Evolutionary conservation across 106 monocot species (phyloP).

Genomic region (Acorus gramineus): DNA sequence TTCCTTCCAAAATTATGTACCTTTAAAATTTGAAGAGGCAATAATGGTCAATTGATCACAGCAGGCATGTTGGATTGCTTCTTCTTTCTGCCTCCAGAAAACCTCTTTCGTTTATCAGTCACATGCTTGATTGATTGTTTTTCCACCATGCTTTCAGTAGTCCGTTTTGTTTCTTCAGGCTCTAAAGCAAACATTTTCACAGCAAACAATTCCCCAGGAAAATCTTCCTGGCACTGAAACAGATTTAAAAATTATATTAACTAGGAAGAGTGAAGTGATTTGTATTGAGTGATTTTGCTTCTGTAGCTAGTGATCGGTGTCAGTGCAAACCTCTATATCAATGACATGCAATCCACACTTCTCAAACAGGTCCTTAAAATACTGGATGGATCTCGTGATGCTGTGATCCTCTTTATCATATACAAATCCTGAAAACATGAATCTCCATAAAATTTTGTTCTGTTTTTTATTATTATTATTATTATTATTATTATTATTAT

Average conservation of each 20-base stretch:
- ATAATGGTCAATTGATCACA: constrained; percentile 30
- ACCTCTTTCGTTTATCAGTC: constrained; percentile 30
- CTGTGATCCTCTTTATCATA: constrained; percentile 89
- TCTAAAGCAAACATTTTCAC: constrained; percentile 92
- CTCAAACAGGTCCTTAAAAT: constrained; percentile 77
- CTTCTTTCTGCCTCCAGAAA: constrained; percentile 20
- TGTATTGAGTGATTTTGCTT: background rate
- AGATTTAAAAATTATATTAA: background rate
- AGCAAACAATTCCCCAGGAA: constrained; percentile 71
- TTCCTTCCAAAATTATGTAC: no score
- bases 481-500: no score
- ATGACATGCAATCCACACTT: constrained; percentile 65
- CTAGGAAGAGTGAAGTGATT: background rate
- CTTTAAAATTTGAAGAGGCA: no score
- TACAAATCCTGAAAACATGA: constrained; percentile 62
- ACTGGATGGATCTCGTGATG: constrained; percentile 80
- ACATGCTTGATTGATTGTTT: constrained; percentile 25
- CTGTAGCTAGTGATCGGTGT: background rate
- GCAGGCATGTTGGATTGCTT: constrained; percentile 23
- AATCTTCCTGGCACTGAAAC: constrained; percentile 72
- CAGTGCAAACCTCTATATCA: constrained; percentile 41
- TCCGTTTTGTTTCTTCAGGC: constrained; percentile 28
- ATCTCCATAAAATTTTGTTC: background rate
- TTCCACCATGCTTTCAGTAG: constrained; percentile 19
- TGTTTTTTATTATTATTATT: no score